Base-by-base conservation (phyloP, 2,329 filamentous ascomycete genomes). In the Hysterium pulicare region DNA sequence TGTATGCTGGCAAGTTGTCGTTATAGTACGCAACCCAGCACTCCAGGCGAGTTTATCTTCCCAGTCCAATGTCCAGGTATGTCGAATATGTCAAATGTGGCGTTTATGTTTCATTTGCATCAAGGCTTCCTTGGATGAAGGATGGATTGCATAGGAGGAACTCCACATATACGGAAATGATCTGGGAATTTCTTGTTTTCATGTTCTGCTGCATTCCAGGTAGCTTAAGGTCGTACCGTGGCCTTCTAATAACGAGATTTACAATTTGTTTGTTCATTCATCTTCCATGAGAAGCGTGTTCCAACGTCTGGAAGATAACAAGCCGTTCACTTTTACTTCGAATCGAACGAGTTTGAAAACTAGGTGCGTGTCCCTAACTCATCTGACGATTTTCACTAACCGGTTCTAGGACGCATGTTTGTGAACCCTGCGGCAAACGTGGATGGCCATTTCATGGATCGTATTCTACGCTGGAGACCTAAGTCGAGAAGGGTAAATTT, bases 131-230 rank as follows among this genome's bases (percentile, higher is more conserved):
- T 37, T 37, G 34, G 34, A 37, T 37, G 19, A 37, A 19, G n/a
- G 4, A 28, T 28, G 24, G 24, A 8, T 33, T 33, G 10, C 20
- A 37, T 37, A 6, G 34, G 34, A 22, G 19, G 34, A 22, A 8
- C 13, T 28, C 19, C 24, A 24, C 34, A 23, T 37, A 37, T 37
- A 37, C 34, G 17, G 16, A 19, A 24, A 37, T 9, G 24, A 20
- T 37, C 24, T 19, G 20, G 19, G 17, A 5, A 4, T 37, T 22
- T 22, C 34, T 24, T 6, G 21, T 21, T 37, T 6, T 37, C 21
- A 23, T 37, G 21, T 24, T 37, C 34, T 37, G 11, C 34, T 37
- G 20, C 34, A 37, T 37, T 37, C 32, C 21, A 34, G 32, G 32
- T 34, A 34, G 32, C 13, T 32, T 13, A 17, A 17, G 13, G 32